Conservation (phyloP, 1,284 basidiomycete species). For the Gomphus bonarii region DNA sequence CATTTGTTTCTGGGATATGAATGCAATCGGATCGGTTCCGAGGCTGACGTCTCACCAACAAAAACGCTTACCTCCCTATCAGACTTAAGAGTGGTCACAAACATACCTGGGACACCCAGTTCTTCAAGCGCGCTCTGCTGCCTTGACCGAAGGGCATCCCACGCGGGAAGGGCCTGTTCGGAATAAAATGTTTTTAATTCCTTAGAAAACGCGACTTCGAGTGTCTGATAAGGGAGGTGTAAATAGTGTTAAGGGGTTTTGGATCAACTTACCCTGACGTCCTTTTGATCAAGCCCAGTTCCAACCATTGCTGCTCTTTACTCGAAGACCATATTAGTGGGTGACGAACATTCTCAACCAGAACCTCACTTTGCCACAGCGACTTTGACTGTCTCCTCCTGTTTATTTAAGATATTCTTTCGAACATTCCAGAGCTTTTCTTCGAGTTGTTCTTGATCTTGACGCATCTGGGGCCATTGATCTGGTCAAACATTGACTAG, state of each 20-base stretch:
- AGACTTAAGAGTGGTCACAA: slow-evolving; percentile 33
- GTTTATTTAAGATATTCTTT: slow-evolving; percentile 43
- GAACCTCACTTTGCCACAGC: slow-evolving; percentile 49
- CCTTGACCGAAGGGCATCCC: slow-evolving; percentile 59
- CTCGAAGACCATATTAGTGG: neutral
- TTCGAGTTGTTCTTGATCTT: slow-evolving; percentile 59
- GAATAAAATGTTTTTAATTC: slow-evolving; percentile 56
- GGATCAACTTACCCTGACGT: slow-evolving; percentile 36
- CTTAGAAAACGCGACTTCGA: slow-evolving; percentile 20
- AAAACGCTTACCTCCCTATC: slow-evolving; percentile 42
- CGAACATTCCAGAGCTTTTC: slow-evolving; percentile 55
- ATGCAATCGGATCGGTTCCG: slow-evolving; percentile 2
- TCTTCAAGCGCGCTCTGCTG: slow-evolving; percentile 55
- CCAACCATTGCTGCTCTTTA: slow-evolving; percentile 53
- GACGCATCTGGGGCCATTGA: slow-evolving; percentile 34
- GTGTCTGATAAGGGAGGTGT: slow-evolving; percentile 4
- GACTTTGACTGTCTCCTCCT: slow-evolving; percentile 57
- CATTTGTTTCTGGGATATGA: slow-evolving; percentile 31
- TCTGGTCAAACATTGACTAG: neutral
- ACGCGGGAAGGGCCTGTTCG: slow-evolving; percentile 54
- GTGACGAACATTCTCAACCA: neutral
- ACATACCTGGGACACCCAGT: slow-evolving; percentile 62
- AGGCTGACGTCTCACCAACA: slow-evolving; percentile 10
- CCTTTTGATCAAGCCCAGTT: slow-evolving; percentile 51
- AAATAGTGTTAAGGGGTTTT: slow-evolving; percentile 30